These are phyloP conservation scores for Arachnomyces sp. DNA, from an alignment of 2,329 filamentous ascomycete genomes.

Conservation along the genomic window DNA sequence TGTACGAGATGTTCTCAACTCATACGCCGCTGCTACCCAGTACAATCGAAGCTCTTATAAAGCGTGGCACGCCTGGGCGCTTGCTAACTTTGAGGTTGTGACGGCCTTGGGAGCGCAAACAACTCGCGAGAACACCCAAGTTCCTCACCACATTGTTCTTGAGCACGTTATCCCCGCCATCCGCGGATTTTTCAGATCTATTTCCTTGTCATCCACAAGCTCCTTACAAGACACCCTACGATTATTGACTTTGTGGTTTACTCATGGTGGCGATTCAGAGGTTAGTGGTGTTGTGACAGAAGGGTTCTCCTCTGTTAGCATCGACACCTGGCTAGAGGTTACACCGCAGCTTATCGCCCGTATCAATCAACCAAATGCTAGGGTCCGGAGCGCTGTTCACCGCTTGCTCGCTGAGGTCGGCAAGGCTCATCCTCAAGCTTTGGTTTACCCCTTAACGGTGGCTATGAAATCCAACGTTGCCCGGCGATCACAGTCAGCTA, in stretches of 20 bases:
- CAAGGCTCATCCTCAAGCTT: conserved; percentile 84
- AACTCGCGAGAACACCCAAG: conserved; percentile 46
- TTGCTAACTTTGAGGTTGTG: conserved; percentile 97
- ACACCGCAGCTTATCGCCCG: conserved; percentile 95
- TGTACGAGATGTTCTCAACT: conserved; percentile 80
- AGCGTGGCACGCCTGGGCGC: conserved; percentile 97
- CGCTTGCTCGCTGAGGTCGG: conserved; percentile 88
- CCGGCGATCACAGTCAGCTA: conserved; percentile 77
- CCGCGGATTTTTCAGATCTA: conserved; percentile 94
- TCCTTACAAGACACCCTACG: conserved; percentile 92
- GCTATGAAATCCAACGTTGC: conserved; percentile 93
- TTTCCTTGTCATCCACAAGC: conserved; percentile 81
- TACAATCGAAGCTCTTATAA: conserved; percentile 98
- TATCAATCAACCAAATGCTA: conserved; percentile 89
- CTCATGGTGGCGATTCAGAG: conserved; percentile 78
- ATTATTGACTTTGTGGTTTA: conserved; percentile 91
- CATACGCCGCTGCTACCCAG: conserved; percentile 84
- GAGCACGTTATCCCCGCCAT: conserved; percentile 93
- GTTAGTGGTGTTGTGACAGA: conserved; percentile 85
- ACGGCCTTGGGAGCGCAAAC: conserved; percentile 65
- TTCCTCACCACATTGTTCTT: conserved; percentile 62
- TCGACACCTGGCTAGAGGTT: conserved; percentile 98
- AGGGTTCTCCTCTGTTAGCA: conserved; percentile 82
- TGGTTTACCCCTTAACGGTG: conserved; percentile 95
- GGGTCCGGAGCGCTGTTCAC: conserved; percentile 85